phyloP scores from a whole-genome alignment of 2,329 filamentous ascomycete genomes.

The Aureobasidium sp. region DNA sequence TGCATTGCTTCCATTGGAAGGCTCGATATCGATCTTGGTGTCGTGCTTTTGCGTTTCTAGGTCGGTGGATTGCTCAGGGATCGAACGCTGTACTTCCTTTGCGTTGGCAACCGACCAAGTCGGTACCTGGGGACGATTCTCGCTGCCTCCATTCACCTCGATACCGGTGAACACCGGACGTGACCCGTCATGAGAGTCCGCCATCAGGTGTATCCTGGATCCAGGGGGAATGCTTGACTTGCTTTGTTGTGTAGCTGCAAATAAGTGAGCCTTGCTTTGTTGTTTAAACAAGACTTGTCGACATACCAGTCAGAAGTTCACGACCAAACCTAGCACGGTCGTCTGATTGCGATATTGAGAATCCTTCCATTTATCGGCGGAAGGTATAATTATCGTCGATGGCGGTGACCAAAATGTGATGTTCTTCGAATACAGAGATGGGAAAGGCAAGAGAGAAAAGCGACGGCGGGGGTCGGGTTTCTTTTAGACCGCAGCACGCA shows the following conservation, averaged over 20 bases:
- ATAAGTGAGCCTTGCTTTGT: neutral
- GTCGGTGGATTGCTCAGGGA: neutral
- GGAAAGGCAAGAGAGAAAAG: neutral
- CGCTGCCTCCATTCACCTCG: neutral
- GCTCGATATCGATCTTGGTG: neutral
- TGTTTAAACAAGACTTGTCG: neutral
- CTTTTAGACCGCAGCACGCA: no score
- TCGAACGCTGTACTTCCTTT: neutral
- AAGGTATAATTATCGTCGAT: neutral
- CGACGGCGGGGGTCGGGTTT: conserved; percentile 9
- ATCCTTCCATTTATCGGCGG: conserved; percentile 9
- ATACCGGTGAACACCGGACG: neutral
- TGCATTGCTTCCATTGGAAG: neutral
- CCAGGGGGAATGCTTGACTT: neutral
- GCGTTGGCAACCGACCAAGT: conserved; percentile 14
- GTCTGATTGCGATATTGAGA: neutral
- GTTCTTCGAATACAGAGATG: no score
- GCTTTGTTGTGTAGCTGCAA: neutral
- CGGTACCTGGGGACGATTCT: neutral
- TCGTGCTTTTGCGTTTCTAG: neutral
- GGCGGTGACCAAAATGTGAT: neutral
- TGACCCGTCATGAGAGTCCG: neutral
- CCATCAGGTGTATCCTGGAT: neutral
- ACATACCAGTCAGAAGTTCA: neutral
- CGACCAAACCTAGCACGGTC: neutral